phyloP scores from a whole-genome alignment of 169 alveolate species.

The Babesia sp. region DNA sequence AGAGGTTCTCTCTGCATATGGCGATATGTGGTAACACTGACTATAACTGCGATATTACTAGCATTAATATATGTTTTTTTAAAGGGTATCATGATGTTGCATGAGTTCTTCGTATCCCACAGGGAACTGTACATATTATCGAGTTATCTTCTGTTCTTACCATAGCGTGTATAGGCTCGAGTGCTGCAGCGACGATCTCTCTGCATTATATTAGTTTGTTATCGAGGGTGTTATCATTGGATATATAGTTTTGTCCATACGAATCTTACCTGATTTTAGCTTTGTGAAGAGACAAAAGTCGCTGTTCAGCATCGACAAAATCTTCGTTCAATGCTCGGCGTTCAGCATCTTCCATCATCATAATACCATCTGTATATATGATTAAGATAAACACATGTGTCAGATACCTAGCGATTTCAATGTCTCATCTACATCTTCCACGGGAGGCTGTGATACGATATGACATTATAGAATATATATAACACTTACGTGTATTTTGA shows the following conservation, averaged over 20 bases:
- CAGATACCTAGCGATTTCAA: conserved; percentile 44
- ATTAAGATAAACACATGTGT: not conserved
- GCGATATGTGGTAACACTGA: conserved; percentile 14
- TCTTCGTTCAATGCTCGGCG: conserved; percentile 73
- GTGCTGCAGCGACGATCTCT: conserved; percentile 74
- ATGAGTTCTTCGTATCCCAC: conserved; percentile 45
- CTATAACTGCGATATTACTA: too few species aligned
- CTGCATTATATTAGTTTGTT: conserved; percentile 21
- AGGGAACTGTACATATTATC: conserved; percentile 52
- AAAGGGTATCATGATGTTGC: not conserved
- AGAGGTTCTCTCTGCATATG: conserved; percentile 25
- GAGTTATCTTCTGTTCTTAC: conserved; percentile 21
- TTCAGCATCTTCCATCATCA: conserved; percentile 77
- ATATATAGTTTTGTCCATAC: too few species aligned
- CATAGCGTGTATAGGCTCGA: conserved; percentile 77
- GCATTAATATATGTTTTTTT: conserved; percentile 3
- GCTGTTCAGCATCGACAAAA: conserved; percentile 71
- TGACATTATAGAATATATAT: not conserved
- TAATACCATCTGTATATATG: conserved; percentile 65
- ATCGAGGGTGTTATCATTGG: not conserved
- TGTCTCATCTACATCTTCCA: conserved; percentile 55
- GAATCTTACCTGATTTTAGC: conserved; percentile 70
- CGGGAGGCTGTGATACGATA: conserved; percentile 52
- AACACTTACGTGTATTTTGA: conserved; percentile 59
- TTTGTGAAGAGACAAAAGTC: conserved; percentile 68